Evolutionary conservation across 1,139 yeast species (phyloP), one percentile per base, ranked within the genome.

Genomic region (Candida sp.): DNA sequence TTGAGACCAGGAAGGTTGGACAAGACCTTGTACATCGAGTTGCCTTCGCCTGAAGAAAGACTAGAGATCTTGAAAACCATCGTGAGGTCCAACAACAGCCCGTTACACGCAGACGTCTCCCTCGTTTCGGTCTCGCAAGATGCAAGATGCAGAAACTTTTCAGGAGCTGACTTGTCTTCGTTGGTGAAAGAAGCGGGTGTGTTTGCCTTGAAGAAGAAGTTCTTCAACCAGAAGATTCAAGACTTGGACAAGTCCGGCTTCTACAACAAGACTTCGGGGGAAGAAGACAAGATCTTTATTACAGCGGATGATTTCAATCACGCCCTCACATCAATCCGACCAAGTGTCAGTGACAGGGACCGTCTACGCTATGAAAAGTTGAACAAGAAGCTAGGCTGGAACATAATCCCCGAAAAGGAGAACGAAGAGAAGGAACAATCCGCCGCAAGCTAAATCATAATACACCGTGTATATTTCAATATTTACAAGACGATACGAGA

Each of bases 151-250:
- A 77, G 90, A 54, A 93, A 92, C 72, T 94, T 91, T 65, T 88
- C 96, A 7, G 99, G 99, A 65, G 99, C 99, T 0, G 99, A 94
- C 76, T 76, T 94, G 53, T 92, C 97, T 0, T 91, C 98, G 1
- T 73, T 94, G 52, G 94, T 90, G 0, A 80, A 97, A 62, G 99
- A 94, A 66, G 96, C 99, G 7, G 94, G 97, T 56, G 96, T 93
- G 3, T 71, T 83, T 48, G 96, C 98, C 0, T 80, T 94, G 67
- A 90, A 91, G 66, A 84, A 70, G 68, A 82, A 83, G 51, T 86
- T 90, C 57, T 85, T 86, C 69, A 72, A 71, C 40, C 80, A 77
- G 49, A 73, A 78, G 41, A 76, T 82, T 35, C 77, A 75, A 54
- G 83, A 83, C 51, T 69, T 83, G 59, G 82, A 78, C 56, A 70